Evolutionary conservation across 441 rosid genomes (phyloP).

Genomic region (Populus hybrid): DNA sequence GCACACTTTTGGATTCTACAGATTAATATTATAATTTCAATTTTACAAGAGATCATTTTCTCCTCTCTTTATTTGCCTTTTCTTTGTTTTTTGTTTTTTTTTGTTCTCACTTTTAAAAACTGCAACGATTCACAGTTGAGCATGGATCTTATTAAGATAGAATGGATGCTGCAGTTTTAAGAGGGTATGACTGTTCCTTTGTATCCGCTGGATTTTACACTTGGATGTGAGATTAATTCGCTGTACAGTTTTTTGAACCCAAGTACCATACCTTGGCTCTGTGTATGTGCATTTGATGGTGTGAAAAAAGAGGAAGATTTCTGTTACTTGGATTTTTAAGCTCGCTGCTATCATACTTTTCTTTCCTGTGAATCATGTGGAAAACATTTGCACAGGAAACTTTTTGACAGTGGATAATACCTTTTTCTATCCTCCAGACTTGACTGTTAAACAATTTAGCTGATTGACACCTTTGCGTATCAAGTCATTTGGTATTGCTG

Average conservation of each 20-base stretch:
- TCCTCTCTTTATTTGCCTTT: background rate
- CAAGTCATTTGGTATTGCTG: background rate
- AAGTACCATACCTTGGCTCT: background rate
- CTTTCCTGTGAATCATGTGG: background rate
- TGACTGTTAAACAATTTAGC: background rate
- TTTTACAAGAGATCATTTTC: conserved; percentile 18
- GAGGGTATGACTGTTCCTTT: conserved; percentile 3
- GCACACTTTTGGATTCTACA: conserved; percentile 30
- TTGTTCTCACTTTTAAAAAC: background rate
- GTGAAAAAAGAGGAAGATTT: background rate
- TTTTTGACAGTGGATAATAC: too few relatives aligned
- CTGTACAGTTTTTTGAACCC: background rate
- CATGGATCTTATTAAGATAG: background rate
- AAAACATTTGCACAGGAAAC: background rate
- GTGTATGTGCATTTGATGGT: background rate
- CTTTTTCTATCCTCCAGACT: background rate
- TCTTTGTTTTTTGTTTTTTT: too few relatives aligned
- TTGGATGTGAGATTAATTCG: background rate
- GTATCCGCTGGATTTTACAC: background rate
- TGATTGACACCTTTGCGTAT: background rate
- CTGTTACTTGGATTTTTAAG: background rate
- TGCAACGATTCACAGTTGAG: background rate
- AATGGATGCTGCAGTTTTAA: background rate
- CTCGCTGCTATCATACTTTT: background rate
- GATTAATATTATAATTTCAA: conserved; percentile 23